phyloP scores from a whole-genome alignment of 2,329 filamentous ascomycete genomes.

The Sclerotinia glacialis region DNA sequence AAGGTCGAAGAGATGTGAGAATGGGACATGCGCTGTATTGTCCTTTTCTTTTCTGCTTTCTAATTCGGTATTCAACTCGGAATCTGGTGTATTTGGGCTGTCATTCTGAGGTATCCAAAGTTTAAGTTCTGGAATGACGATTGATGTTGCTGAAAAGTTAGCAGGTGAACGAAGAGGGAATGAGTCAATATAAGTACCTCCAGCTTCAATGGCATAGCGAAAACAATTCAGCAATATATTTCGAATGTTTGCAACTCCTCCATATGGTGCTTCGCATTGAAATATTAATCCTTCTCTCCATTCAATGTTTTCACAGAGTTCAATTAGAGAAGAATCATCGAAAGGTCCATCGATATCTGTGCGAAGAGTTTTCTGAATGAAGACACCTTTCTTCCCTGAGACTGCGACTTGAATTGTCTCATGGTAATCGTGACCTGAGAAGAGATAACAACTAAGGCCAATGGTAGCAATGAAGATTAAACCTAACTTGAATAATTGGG shows the following conservation, averaged over 20 bases:
- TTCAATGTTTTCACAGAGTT: conserved; percentile 36
- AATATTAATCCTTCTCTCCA: conserved; percentile 43
- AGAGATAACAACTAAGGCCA: conserved; percentile 1
- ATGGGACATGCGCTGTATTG: conserved; percentile 23
- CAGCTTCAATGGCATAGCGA: conserved; percentile 43
- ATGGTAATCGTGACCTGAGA: conserved; percentile 19
- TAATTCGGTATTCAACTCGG: background rate
- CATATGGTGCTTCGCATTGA: conserved; percentile 43
- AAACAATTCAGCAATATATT: conserved; percentile 45
- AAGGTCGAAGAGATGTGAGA: conserved; percentile 33
- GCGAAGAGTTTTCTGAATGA: conserved; percentile 24
- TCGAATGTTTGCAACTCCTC: conserved; percentile 43
- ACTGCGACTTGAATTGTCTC: conserved; percentile 9
- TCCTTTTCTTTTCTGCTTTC: conserved; percentile 21
- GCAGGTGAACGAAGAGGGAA: background rate
- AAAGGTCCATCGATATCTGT: conserved; percentile 31
- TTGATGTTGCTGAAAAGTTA: conserved; percentile 19
- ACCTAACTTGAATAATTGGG: conserved; percentile 23
- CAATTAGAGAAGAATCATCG: conserved; percentile 20
- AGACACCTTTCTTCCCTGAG: conserved; percentile 21
- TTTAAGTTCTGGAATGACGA: conserved; percentile 20
- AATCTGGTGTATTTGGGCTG: conserved; percentile 2
- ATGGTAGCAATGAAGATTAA: conserved; percentile 1
- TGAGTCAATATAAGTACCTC: conserved; percentile 29
- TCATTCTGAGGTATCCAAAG: conserved; percentile 20